Base-by-base conservation (phyloP, 2,329 filamentous ascomycete species). In the Zymoseptoria pseudotritici region DNA sequence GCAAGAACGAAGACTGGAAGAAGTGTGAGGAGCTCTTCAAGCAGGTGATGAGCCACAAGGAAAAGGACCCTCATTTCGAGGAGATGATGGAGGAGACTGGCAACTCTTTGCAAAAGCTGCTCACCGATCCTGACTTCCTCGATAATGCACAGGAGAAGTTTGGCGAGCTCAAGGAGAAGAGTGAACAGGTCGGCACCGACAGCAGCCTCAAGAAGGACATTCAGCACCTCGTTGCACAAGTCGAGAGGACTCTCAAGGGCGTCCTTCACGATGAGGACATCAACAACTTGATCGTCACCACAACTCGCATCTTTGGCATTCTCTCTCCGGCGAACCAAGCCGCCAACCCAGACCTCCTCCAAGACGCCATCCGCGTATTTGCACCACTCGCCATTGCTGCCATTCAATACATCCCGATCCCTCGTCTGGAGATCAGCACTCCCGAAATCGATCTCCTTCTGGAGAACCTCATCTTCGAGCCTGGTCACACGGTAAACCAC, bases 391-490 rank as follows among this genome's bases (percentile, higher is more conserved):
- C 91, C 3, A 83, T 97, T 59, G 82, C 90, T 65, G 84, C 85
- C 2, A 81, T 97, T 31, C 91, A 97, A 72, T 91, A 91, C 74
- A 78, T 97, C 3, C 93, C 93, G 0, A 94, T 97, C 56, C 92
- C 92, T 0, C 87, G 93, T 4, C 75, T 97, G n/a, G 93, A 97
- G 73, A 80, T 97, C 4, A 88, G 90, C 0, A 88, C 87, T 3
- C 92, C 91, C 0, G 86, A 89, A 36, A 80, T 96, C 58, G 92
- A 97, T 67, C 82, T 97, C 4, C 78, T 97, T 0, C 78, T 97
- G 2, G 93, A 97, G 71, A 97, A 96, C 65, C 79, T 97, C 31
- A 88, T 97, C 61, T 81, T 97, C 31, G 90, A 97, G 70, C 93
- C 93, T 0, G 93, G 93, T 6, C 81, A 81, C 59, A 95, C 91